Evolutionary conservation across 2,329 filamentous ascomycete species (phyloP).

Genomic region (Colletotrichum endophyticum): DNA sequence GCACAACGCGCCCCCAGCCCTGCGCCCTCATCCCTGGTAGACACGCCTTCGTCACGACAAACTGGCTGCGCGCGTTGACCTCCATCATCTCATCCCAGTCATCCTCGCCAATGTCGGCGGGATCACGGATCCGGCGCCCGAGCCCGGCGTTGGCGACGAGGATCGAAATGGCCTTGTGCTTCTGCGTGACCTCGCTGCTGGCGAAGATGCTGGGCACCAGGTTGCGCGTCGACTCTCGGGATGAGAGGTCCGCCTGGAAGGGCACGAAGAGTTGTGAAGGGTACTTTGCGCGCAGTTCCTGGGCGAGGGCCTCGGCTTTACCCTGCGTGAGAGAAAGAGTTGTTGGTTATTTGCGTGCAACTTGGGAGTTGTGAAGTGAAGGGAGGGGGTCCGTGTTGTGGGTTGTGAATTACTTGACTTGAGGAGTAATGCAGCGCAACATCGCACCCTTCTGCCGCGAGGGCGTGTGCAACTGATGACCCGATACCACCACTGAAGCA

Average conservation of each 20-base stretch:
- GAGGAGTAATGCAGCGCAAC: slow-evolving; percentile 38
- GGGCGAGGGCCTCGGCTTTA: slow-evolving; percentile 33
- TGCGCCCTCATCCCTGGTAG: slow-evolving; percentile 34
- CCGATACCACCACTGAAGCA: slow-evolving; percentile 38
- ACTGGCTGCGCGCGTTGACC: slow-evolving; percentile 36
- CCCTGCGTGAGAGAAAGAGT: slow-evolving; percentile 17
- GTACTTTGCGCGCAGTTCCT: slow-evolving; percentile 26
- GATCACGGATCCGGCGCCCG: slow-evolving; percentile 36
- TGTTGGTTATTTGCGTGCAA: neutral
- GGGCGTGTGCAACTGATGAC: slow-evolving; percentile 31
- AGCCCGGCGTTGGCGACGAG: slow-evolving; percentile 37
- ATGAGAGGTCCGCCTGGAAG: slow-evolving; percentile 30
- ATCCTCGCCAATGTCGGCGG: slow-evolving; percentile 34
- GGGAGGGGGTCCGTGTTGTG: neutral
- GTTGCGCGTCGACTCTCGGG: slow-evolving; percentile 27
- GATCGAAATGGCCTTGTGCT: slow-evolving; percentile 33
- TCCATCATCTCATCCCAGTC: slow-evolving; percentile 42
- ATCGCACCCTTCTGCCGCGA: slow-evolving; percentile 40
- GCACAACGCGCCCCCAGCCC: slow-evolving; percentile 34
- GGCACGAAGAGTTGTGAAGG: slow-evolving; percentile 31
- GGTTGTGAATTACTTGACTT: slow-evolving; percentile 27
- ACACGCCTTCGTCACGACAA: slow-evolving; percentile 36
- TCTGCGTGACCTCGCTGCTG: slow-evolving; percentile 14
- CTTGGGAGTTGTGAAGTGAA: neutral
- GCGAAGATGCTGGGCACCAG: slow-evolving; percentile 27